These are phyloP conservation scores for Lasiosphaeria hispida DNA, from an alignment of 495 filamentous ascomycete genomes.

Conservation along the genomic window DNA sequence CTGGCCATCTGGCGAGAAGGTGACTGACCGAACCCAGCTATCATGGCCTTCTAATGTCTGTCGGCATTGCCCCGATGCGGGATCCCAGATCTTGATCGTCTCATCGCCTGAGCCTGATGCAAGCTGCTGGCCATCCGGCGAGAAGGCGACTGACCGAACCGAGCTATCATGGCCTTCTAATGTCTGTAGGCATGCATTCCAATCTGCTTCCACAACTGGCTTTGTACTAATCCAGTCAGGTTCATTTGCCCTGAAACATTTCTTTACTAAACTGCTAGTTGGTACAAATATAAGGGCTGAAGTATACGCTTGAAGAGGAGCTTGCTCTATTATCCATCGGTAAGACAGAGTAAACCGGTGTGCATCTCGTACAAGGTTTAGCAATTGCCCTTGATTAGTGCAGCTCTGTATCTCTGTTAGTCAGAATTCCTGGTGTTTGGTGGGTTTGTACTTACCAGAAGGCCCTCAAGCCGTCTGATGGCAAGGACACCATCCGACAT, in stretches of 20 bases:
- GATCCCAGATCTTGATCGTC: too few relatives aligned
- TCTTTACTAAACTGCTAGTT: conserved; percentile 14
- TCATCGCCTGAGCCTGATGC: too few relatives aligned
- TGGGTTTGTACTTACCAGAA: conserved; percentile 15
- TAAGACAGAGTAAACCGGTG: conserved; percentile 33
- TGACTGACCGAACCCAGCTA: too few relatives aligned
- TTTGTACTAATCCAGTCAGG: conserved; percentile 22
- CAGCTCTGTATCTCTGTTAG: background rate
- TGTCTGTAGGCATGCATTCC: conserved; percentile 11
- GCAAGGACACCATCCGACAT: conserved; percentile 24
- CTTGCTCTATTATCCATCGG: conserved; percentile 24
- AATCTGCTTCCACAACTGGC: conserved; percentile 11
- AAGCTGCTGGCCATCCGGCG: too few relatives aligned
- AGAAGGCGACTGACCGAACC: background rate
- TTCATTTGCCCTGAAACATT: conserved; percentile 12
- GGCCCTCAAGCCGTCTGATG: conserved; percentile 19
- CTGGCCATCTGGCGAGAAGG: too few relatives aligned
- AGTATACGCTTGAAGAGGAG: conserved; percentile 20
- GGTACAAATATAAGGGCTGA: conserved; percentile 18
- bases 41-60: too few relatives aligned
- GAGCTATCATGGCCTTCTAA: conserved; percentile 10
- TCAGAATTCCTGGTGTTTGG: background rate
- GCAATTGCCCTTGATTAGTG: background rate
- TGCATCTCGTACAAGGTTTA: conserved; percentile 15
- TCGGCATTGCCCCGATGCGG: too few relatives aligned